Evolutionary conservation across 2,329 filamentous ascomycete species (phyloP).

Genomic region (Colletotrichum liaoningense): DNA sequence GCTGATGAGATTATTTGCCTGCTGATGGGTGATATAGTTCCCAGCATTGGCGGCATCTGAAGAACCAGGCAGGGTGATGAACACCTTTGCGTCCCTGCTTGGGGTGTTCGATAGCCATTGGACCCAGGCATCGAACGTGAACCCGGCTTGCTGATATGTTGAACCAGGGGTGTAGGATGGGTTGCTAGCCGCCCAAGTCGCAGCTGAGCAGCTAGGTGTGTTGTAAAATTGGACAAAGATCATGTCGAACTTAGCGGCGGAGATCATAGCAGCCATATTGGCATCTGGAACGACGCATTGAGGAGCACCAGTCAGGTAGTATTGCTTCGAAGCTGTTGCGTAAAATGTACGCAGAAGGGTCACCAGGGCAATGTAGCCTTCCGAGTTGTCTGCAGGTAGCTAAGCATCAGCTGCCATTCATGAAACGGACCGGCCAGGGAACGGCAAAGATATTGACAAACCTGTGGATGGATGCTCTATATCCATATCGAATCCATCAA

Average conservation of each 20-base stretch:
- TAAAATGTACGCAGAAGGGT: slow-evolving; percentile 42
- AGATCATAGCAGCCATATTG: slow-evolving; percentile 56
- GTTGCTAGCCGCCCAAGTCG: slow-evolving; percentile 39
- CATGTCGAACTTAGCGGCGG: slow-evolving; percentile 51
- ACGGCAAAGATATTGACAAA: background rate
- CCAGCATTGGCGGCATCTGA: slow-evolving; percentile 38
- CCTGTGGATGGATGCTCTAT: slow-evolving; percentile 45
- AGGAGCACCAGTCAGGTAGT: slow-evolving; percentile 60
- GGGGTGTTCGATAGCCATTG: slow-evolving; percentile 40
- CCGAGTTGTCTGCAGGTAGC: slow-evolving; percentile 39
- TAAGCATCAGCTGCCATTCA: background rate
- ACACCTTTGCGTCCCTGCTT: slow-evolving; percentile 43
- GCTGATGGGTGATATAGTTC: slow-evolving; percentile 39
- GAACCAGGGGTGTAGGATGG: slow-evolving; percentile 40
- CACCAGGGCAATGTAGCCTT: slow-evolving; percentile 45
- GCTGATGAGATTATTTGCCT: slow-evolving; percentile 40
- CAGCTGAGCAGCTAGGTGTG: slow-evolving; percentile 53
- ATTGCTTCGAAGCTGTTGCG: slow-evolving; percentile 38
- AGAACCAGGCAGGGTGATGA: slow-evolving; percentile 45
- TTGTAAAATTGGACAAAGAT: slow-evolving; percentile 62
- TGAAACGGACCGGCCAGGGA: too few species aligned
- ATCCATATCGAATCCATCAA: slow-evolving; percentile 47
- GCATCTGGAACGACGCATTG: slow-evolving; percentile 52
- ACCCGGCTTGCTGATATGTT: slow-evolving; percentile 35
- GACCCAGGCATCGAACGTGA: slow-evolving; percentile 46